These are phyloP conservation scores for Pochonia chlamydosporia DNA, from an alignment of 2,329 filamentous ascomycete genomes.

Conservation along the genomic window DNA sequence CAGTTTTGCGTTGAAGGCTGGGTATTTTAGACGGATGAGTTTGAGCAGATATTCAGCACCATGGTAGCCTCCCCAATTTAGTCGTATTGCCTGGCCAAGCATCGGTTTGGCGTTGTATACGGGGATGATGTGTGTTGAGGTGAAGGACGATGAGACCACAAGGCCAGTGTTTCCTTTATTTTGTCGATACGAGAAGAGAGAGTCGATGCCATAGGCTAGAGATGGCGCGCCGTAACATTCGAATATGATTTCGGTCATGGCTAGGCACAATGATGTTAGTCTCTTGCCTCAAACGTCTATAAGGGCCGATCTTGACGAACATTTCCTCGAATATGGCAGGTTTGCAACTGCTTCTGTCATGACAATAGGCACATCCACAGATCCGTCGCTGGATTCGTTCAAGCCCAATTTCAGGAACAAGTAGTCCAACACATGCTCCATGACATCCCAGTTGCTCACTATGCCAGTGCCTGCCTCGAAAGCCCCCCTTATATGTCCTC, in stretches of 20 bases:
- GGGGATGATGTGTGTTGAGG: conserved; percentile 90
- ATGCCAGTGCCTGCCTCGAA: conserved; percentile 90
- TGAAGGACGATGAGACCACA: conserved; percentile 87
- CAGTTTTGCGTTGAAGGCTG: conserved; percentile 78
- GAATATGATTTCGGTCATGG: conserved; percentile 96
- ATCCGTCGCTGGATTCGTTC: conserved; percentile 60
- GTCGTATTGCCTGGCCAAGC: conserved; percentile 74
- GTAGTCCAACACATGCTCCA: conserved; percentile 93
- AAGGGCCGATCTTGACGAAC: conserved; percentile 42
- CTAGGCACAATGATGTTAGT: conserved; percentile 37
- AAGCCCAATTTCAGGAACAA: conserved; percentile 90
- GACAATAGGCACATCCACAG: conserved; percentile 79
- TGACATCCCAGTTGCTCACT: conserved; percentile 95
- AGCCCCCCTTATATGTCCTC: conserved; percentile 82
- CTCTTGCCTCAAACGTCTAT: not conserved
- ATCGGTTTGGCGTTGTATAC: conserved; percentile 83
- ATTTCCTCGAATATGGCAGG: conserved; percentile 79
- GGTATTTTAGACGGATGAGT: conserved; percentile 86
- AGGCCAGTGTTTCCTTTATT: conserved; percentile 85
- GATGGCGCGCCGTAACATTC: conserved; percentile 91
- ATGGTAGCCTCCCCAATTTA: conserved; percentile 94
- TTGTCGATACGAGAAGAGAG: conserved; percentile 89
- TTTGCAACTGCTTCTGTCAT: conserved; percentile 97
- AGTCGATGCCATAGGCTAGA: conserved; percentile 90
- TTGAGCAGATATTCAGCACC: conserved; percentile 87